A percentile compares a stretch with the other conserved stretches of the same genome.
Evolutionary conservation across 139 green algal species (phyloP).

Genomic region (Chara braunii): DNA sequence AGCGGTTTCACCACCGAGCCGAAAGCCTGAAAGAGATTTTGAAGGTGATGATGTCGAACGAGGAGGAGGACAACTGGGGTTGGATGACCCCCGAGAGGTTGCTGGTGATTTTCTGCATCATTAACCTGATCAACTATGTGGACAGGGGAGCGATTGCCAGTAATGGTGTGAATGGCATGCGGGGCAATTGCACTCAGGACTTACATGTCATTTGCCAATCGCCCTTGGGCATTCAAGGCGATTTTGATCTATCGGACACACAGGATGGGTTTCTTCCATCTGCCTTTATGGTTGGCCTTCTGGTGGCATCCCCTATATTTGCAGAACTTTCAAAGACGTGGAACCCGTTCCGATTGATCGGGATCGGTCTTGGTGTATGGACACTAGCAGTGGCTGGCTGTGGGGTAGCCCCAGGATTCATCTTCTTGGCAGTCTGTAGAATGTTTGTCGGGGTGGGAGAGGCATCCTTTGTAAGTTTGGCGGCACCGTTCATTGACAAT

Average conservation of each 20-base stretch:
- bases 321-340: slow-evolving; percentile 61
- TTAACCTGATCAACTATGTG: slow-evolving; percentile 75
- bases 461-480: slow-evolving; percentile 84
- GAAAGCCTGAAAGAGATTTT: no score
- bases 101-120: slow-evolving; percentile 33
- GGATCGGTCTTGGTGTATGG: slow-evolving; percentile 76
- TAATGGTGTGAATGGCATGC: slow-evolving; percentile 81
- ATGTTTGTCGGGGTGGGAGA: slow-evolving; percentile 81
- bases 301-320: slow-evolving; percentile 83
- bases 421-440: slow-evolving; percentile 13
- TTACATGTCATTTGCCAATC: not conserved
- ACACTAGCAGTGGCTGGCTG: slow-evolving; percentile 54
- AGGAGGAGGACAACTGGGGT: no score
- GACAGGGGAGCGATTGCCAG: slow-evolving; percentile 75
- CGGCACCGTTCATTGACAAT: slow-evolving; percentile 92
- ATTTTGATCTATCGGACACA: slow-evolving; percentile 68
- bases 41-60: no score
- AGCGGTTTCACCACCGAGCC: no score
- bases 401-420: slow-evolving; percentile 39
- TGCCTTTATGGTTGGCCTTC: slow-evolving; percentile 88
- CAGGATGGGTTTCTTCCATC: slow-evolving; percentile 80
- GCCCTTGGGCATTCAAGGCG: slow-evolving; percentile 31
- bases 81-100: slow-evolving; percentile 21
- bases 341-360: slow-evolving; percentile 61
- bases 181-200: no score